A percentile compares a stretch with the other conserved stretches of the same genome.
Evolutionary conservation across 148 eudicot genomes (phyloP).

Genomic region (Rhododendron mucronatum): DNA sequence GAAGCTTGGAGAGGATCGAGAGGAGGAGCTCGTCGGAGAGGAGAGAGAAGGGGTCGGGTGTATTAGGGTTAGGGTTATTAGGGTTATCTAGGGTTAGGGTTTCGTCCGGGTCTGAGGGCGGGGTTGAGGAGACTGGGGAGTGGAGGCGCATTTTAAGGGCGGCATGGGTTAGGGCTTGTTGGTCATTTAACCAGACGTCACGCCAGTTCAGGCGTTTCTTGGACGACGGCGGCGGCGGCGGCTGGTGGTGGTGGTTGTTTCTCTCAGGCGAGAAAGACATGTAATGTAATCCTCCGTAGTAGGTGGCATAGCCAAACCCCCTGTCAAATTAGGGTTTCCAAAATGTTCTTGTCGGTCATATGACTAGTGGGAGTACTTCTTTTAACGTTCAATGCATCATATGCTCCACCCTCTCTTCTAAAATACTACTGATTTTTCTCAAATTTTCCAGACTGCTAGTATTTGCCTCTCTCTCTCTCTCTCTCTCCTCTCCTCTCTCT

Average conservation of each 20-base stretch:
- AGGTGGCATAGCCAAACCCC: constrained; percentile 10
- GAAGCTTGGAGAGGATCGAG: constrained; percentile 47
- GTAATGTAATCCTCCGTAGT: not conserved
- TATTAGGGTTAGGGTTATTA: not conserved
- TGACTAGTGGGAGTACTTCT: too few species aligned
- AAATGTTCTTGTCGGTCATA: not conserved
- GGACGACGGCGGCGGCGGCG: constrained; percentile 10
- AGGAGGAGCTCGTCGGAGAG: constrained; percentile 54
- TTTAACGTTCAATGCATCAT: not conserved
- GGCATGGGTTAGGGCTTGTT: constrained; percentile 43
- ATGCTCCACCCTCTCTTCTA: not conserved
- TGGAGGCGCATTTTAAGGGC: constrained; percentile 41
- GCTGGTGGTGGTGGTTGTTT: not conserved
- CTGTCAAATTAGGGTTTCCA: not conserved
- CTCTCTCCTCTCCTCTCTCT: not conserved
- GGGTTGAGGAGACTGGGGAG: constrained; percentile 29
- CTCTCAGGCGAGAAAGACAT: constrained; percentile 34
- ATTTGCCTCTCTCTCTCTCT: not conserved
- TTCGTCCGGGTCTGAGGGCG: constrained; percentile 34
- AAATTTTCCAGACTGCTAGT: not conserved
- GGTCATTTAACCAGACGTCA: constrained; percentile 42
- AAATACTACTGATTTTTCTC: not conserved
- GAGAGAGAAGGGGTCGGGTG: constrained; percentile 24
- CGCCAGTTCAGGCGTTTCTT: constrained; percentile 34
- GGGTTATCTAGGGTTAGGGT: constrained; percentile 21